Conservation (phyloP, 2,329 filamentous ascomycete genomes). For the Nothopassalora personata region DNA sequence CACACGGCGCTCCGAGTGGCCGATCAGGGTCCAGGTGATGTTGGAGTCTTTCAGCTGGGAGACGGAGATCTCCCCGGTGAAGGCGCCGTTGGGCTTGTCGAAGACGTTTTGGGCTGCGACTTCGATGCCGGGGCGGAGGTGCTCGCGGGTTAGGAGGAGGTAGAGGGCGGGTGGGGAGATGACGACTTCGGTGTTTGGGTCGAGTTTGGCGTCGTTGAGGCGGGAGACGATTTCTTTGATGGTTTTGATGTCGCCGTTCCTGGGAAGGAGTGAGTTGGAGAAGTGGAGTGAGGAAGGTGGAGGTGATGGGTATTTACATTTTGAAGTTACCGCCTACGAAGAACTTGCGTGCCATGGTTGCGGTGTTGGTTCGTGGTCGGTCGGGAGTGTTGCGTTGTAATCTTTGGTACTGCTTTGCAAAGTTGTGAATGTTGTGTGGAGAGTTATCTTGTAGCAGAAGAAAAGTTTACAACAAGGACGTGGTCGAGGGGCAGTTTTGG, state of each 20-base stretch:
- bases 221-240: constrained; percentile 87
- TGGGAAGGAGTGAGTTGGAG: constrained; percentile 35
- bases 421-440: not conserved
- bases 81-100: constrained; percentile 83
- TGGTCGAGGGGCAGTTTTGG: not conserved
- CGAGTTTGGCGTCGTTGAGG: constrained; percentile 79
- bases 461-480: not conserved
- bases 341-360: constrained; percentile 39
- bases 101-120: constrained; percentile 96
- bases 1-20: constrained; percentile 91
- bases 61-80: constrained; percentile 93
- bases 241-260: constrained; percentile 89
- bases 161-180: constrained; percentile 87
- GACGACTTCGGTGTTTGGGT: constrained; percentile 82
- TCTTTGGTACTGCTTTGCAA: not conserved
- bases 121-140: constrained; percentile 68
- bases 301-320: constrained; percentile 60
- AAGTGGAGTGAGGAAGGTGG: constrained; percentile 15
- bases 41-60: constrained; percentile 82
- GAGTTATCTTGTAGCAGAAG: not conserved
- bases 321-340: constrained; percentile 73
- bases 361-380: constrained; percentile 12
- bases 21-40: constrained; percentile 85
- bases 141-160: constrained; percentile 78
- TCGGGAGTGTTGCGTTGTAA: not conserved